Evolutionary conservation across 495 filamentous ascomycete genomes (phyloP), one percentile per base, ranked within the genome.

Genomic region (Penicillium atrosanguineum): DNA sequence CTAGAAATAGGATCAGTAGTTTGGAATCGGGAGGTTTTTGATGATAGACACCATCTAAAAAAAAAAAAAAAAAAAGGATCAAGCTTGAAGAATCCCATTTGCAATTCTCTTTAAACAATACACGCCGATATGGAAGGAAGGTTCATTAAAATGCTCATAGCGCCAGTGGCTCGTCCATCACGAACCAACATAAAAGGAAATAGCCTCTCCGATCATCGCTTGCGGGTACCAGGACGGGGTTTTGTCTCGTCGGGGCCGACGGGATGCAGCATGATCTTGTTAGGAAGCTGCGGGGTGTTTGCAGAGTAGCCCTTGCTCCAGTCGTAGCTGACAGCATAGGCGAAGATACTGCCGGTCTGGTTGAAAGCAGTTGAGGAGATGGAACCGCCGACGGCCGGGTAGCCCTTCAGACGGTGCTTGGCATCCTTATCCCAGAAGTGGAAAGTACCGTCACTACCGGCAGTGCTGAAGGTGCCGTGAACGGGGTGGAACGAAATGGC

Each of bases 301-400:
- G 67, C 78, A 7, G 80, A 75, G 69, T 89, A 93, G 11, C 92
- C 92, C 70, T 95, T 95, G 65, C 87, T 88, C 92, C 92, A 97
- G 74, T 97, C 92, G 61, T 97, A 97, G 61, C 88, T 91, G 26
- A 95, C 82, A 6, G 91, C 87, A 63, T 96, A 97, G 16, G 90
- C 91, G 63, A 96, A 95, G 58, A 93, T 88, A 59, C 75, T 83
- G 44, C 91, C 92, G 46, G 73, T 83, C 44, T 81, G 72, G 66
- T 87, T 88, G 79, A 96, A 97, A 7, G 77, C 83, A 9, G 86
- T 89, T 34, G 85, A 83, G 12, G 86, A 83, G 69, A 97, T 91
- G 43, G 86, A 85, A 6, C 87, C 90, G 18, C 88, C 87, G 14
- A 90, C 88, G 34, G 83, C 79, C n/a, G 91, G 90, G 64, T 93